Evolutionary conservation across 495 filamentous ascomycete genomes (phyloP).

Genomic region (Hypomontagnella monticulosa): DNA sequence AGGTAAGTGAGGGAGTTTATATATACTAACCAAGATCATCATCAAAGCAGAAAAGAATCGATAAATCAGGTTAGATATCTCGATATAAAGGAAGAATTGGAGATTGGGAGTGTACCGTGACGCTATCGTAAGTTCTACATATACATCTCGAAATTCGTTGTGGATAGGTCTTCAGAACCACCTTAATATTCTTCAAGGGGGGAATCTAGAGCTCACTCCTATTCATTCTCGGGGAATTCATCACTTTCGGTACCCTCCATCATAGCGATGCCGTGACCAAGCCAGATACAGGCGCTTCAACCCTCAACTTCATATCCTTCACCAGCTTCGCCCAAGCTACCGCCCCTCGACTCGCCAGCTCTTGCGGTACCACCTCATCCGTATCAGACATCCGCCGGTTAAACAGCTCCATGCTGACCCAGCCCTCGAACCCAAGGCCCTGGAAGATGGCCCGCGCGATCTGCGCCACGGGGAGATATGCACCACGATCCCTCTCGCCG

Average conservation of each 20-base stretch:
- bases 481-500: slow-evolving; percentile 74
- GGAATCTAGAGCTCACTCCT: too few species aligned
- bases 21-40: too few species aligned
- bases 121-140: too few species aligned
- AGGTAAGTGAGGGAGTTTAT: too few species aligned
- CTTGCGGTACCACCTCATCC: slow-evolving; percentile 61
- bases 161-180: too few species aligned
- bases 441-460: slow-evolving; percentile 70
- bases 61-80: too few species aligned
- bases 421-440: slow-evolving; percentile 73
- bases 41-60: too few species aligned
- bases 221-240: too few species aligned
- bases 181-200: too few species aligned
- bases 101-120: too few species aligned
- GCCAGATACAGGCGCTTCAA: slow-evolving; percentile 49
- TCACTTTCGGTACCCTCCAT: not conserved
- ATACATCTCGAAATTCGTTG: too few species aligned
- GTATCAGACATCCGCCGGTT: slow-evolving; percentile 68
- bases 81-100: too few species aligned
- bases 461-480: slow-evolving; percentile 75
- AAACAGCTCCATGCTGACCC: slow-evolving; percentile 85
- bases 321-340: slow-evolving; percentile 70
- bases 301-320: slow-evolving; percentile 61
- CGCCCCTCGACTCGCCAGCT: slow-evolving; percentile 72
- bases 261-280: slow-evolving; percentile 47